Evolutionary conservation across 352 stramenopile species (phyloP).

Genomic region (Phytophthora boehmeriae): DNA sequence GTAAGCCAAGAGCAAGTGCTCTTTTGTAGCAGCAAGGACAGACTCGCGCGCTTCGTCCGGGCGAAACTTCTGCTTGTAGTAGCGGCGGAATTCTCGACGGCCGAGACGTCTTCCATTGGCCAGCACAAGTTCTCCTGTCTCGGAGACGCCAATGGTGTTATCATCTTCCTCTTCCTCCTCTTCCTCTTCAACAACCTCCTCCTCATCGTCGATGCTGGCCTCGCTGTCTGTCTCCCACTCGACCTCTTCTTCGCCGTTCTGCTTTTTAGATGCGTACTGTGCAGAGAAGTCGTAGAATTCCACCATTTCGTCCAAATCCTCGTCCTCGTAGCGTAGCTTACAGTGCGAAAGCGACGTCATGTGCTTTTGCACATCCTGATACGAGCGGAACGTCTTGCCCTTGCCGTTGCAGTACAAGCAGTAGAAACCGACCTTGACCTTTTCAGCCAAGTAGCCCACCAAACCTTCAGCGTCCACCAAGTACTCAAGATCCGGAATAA

Average conservation of each 20-base stretch:
- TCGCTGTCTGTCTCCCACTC: constrained; percentile 87
- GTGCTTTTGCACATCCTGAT: constrained; percentile 94
- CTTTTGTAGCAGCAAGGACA: constrained; percentile 80
- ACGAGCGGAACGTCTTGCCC: constrained; percentile 88
- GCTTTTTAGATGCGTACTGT: constrained; percentile 68
- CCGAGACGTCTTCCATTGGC: constrained; percentile 83
- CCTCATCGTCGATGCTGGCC: constrained; percentile 73
- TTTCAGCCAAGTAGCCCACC: constrained; percentile 94
- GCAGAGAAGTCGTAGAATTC: constrained; percentile 92
- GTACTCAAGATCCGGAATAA: constrained; percentile 95
- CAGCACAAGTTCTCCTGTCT: constrained; percentile 90
- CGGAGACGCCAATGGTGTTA: constrained; percentile 76
- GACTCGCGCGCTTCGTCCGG: constrained; percentile 77
- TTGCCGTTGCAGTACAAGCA: constrained; percentile 96
- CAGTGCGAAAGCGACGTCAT: constrained; percentile 94
- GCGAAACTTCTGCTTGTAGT: constrained; percentile 91
- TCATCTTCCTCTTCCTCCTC: constrained; percentile 52
- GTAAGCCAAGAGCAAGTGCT: constrained; percentile 78
- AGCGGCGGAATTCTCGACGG: constrained; percentile 88
- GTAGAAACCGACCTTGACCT: constrained; percentile 94
- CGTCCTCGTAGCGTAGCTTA: constrained; percentile 91
- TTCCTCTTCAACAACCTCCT: constrained; percentile 75
- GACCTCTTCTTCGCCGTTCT: constrained; percentile 42
- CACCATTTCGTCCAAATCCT: constrained; percentile 89
- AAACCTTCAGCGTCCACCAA: constrained; percentile 90